Evolutionary conservation across 2,329 filamentous ascomycete genomes (phyloP).

Genomic region (Orbilia javanica): DNA sequence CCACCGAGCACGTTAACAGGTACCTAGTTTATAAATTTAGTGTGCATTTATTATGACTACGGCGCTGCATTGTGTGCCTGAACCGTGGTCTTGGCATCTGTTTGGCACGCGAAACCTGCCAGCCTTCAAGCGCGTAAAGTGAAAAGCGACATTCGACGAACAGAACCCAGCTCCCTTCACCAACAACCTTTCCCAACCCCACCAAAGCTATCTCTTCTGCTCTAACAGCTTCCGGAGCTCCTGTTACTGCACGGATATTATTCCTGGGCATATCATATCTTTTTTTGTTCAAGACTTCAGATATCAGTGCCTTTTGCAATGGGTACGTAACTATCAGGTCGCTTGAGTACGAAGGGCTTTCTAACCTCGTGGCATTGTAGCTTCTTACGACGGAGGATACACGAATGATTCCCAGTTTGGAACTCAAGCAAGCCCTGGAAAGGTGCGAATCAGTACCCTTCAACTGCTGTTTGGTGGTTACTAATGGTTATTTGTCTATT

Average conservation of each 20-base stretch:
- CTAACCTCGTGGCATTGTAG: slow-evolving; percentile 33
- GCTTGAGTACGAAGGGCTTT: neutral
- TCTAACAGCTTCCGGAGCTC: neutral
- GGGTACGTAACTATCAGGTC: slow-evolving; percentile 29
- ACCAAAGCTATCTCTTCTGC: neutral
- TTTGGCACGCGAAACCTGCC: slow-evolving; percentile 53
- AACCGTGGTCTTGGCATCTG: slow-evolving; percentile 42
- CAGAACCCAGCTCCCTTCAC: neutral
- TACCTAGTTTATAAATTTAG: too few relatives aligned
- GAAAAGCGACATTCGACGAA: slow-evolving; percentile 21
- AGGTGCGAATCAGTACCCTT: slow-evolving; percentile 39
- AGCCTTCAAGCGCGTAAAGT: slow-evolving; percentile 50
- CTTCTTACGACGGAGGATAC: slow-evolving; percentile 60
- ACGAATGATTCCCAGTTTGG: slow-evolving; percentile 60
- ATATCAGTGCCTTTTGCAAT: slow-evolving; percentile 7
- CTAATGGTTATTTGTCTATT: neutral
- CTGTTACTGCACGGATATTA: neutral
- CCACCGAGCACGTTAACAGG: neutral
- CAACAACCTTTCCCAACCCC: neutral
- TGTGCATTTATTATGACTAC: too few relatives aligned
- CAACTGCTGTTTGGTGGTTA: neutral
- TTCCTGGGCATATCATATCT: too few relatives aligned
- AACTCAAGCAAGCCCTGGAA: slow-evolving; percentile 61
- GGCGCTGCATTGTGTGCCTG: neutral
- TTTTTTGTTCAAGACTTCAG: neutral